Conservation (phyloP, 1,139 yeast genomes). For the Sporopachydermia cereana region DNA sequence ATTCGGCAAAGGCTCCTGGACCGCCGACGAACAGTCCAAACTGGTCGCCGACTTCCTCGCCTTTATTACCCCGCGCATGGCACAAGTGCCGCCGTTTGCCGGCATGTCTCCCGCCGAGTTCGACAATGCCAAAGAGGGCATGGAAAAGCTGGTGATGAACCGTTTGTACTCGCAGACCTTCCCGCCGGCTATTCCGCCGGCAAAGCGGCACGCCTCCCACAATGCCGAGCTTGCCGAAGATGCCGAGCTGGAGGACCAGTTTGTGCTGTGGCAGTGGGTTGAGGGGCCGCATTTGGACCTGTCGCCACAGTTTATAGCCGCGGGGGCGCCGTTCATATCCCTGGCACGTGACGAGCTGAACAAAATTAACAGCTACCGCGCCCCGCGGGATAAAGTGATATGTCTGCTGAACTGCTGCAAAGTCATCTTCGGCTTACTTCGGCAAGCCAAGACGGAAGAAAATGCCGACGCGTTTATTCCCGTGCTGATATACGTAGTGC, state of each 20-base stretch:
- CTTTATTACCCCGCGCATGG: constrained; percentile 59
- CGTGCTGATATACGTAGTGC: constrained; percentile 62
- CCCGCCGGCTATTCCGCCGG: constrained; percentile 56
- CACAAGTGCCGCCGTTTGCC: constrained; percentile 61
- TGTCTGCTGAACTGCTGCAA: constrained; percentile 88
- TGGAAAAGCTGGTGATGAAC: constrained; percentile 88
- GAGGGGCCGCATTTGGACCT: constrained; percentile 74
- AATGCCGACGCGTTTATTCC: constrained; percentile 95
- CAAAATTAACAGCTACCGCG: constrained; percentile 72
- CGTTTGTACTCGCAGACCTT: constrained; percentile 68
- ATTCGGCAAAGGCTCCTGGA: constrained; percentile 62
- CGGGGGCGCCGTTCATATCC: constrained; percentile 49
- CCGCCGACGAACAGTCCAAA: constrained; percentile 66
- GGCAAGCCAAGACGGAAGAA: constrained; percentile 54
- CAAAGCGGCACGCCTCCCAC: constrained; percentile 37
- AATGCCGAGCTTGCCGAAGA: constrained; percentile 57
- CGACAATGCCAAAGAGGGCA: constrained; percentile 76
- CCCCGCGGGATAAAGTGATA: constrained; percentile 90
- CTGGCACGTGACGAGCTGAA: constrained; percentile 58
- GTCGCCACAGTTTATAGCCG: constrained; percentile 33
- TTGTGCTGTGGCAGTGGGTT: constrained; percentile 63
- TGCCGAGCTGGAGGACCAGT: constrained; percentile 38
- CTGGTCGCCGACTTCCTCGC: constrained; percentile 60
- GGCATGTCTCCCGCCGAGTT: constrained; percentile 48
- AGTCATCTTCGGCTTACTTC: constrained; percentile 76